phyloP scores from a whole-genome alignment of 352 stramenopile species.

The Globisporangium solare region DNA sequence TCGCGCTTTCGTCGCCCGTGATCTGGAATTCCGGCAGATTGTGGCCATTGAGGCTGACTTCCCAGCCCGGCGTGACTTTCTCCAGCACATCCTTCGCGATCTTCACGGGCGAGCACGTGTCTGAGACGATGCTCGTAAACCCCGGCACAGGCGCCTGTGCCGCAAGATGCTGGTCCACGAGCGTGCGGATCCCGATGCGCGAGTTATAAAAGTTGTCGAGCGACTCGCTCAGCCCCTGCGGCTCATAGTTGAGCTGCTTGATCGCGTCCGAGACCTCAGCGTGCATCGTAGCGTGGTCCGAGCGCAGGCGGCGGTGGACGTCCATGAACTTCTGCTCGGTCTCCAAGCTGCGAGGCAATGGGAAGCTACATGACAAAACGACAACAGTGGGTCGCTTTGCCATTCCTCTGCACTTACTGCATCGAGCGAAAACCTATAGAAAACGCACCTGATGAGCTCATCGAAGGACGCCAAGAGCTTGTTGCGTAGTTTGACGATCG shows the following conservation, averaged over 20 bases:
- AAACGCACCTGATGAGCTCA: slow-evolving; percentile 36
- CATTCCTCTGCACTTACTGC: too few species aligned
- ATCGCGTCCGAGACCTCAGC: slow-evolving; percentile 60
- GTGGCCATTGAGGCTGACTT: slow-evolving; percentile 36
- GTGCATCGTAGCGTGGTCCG: slow-evolving; percentile 71
- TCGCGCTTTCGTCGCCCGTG: slow-evolving; percentile 41
- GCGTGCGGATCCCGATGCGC: slow-evolving; percentile 77
- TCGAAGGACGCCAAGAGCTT: slow-evolving; percentile 71
- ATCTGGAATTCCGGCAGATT: slow-evolving; percentile 57
- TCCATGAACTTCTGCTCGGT: slow-evolving; percentile 54
- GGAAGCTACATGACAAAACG: slow-evolving; percentile 22
- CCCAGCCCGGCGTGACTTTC: slow-evolving; percentile 52
- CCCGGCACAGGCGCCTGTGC: slow-evolving; percentile 48
- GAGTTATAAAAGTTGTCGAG: slow-evolving; percentile 85
- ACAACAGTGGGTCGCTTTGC: background rate
- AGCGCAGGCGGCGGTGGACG: slow-evolving; percentile 51
- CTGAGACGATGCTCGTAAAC: slow-evolving; percentile 60
- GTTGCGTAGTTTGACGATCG: slow-evolving; percentile 61
- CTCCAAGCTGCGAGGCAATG: slow-evolving; percentile 50
- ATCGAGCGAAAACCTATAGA: background rate
- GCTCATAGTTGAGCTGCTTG: slow-evolving; percentile 48
- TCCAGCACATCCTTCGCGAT: slow-evolving; percentile 57
- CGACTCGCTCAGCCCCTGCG: slow-evolving; percentile 44
- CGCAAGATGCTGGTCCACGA: slow-evolving; percentile 76
- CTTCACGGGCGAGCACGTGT: slow-evolving; percentile 60